These are phyloP conservation scores for Crithidia bombi DNA, from an alignment of 208 protist species.

Conservation along the genomic window DNA sequence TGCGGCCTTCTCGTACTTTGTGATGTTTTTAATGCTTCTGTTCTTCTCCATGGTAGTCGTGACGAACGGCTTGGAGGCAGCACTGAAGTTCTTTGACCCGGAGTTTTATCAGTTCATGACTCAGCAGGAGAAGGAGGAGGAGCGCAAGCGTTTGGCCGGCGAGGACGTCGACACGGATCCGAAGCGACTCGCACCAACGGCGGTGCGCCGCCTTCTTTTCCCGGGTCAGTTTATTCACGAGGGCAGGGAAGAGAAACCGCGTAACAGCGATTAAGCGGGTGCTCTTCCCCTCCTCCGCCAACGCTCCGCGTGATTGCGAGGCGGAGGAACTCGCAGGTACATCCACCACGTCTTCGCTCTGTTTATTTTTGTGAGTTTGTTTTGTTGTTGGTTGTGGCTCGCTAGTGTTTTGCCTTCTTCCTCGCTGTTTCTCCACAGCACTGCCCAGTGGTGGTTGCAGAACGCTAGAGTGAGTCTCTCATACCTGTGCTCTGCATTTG, in stretches of 20 bases:
- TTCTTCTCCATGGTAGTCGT: slow-evolving; percentile 70
- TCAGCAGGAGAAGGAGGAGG: slow-evolving; percentile 73
- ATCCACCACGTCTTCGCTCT: too few species aligned
- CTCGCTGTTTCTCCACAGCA: too few species aligned
- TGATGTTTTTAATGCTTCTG: slow-evolving; percentile 55
- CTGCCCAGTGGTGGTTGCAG: too few species aligned
- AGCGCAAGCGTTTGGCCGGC: slow-evolving; percentile 45
- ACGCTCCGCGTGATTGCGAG: too few species aligned
- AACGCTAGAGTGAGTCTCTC: too few species aligned
- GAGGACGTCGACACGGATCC: slow-evolving; percentile 72
- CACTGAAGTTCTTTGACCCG: slow-evolving; percentile 73
- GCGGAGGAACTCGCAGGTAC: too few species aligned
- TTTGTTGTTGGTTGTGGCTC: too few species aligned
- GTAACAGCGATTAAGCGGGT: background rate
- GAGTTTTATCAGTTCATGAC: slow-evolving; percentile 84
- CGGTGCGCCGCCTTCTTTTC: slow-evolving; percentile 65
- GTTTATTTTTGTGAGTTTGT: too few species aligned
- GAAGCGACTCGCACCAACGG: slow-evolving; percentile 76
- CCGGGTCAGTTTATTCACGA: slow-evolving; percentile 78
- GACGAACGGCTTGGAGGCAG: slow-evolving; percentile 50
- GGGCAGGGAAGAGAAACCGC: slow-evolving; percentile 6
- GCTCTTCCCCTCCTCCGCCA: too few species aligned
- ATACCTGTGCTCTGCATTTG: too few species aligned
- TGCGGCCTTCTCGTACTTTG: slow-evolving; percentile 60
- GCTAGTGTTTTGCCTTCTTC: too few species aligned